Conservation (phyloP, 371 early-diverging fungal genomes). For the Mucor saturninus region DNA sequence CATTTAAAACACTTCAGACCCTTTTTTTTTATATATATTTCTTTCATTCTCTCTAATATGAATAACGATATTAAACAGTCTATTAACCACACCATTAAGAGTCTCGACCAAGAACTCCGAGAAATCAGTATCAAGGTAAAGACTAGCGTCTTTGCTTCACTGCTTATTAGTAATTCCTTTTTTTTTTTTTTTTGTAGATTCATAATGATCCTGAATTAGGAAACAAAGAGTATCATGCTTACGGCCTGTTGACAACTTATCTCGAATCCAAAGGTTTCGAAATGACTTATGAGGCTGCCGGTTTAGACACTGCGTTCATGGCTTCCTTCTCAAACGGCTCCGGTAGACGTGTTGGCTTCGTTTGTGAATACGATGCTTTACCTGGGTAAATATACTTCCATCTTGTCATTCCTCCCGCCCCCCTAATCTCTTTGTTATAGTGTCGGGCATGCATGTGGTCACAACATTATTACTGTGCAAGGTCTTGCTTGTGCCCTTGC, state of each 20-base stretch:
- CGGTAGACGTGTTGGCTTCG: constrained; percentile 59
- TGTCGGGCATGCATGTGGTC: constrained; percentile 72
- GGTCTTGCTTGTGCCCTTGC: constrained; percentile 71
- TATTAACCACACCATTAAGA: constrained; percentile 17
- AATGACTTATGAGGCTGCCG: constrained; percentile 57
- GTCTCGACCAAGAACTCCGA: constrained; percentile 26
- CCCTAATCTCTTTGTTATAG: constrained; percentile 20
- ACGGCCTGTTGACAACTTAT: constrained; percentile 56
- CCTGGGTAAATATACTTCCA: constrained; percentile 43
- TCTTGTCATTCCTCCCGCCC: too few species aligned
- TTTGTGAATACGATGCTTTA: constrained; percentile 72
- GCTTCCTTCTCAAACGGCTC: constrained; percentile 57
- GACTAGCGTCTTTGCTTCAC: background rate
- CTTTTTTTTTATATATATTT: background rate
- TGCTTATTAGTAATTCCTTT: background rate
- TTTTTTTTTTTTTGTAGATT: constrained; percentile 36
- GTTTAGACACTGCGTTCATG: constrained; percentile 67
- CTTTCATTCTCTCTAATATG: constrained; percentile 4
- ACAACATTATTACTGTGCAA: constrained; percentile 73
- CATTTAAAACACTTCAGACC: background rate
- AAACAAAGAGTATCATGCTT: constrained; percentile 59
- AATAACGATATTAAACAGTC: constrained; percentile 19
- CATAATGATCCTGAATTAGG: constrained; percentile 71
- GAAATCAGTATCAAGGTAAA: constrained; percentile 32
- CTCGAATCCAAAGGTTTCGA: constrained; percentile 60